Evolutionary conservation across 1,284 basidiomycete species (phyloP).

Genomic region (Ceratobasidium theobromae): DNA sequence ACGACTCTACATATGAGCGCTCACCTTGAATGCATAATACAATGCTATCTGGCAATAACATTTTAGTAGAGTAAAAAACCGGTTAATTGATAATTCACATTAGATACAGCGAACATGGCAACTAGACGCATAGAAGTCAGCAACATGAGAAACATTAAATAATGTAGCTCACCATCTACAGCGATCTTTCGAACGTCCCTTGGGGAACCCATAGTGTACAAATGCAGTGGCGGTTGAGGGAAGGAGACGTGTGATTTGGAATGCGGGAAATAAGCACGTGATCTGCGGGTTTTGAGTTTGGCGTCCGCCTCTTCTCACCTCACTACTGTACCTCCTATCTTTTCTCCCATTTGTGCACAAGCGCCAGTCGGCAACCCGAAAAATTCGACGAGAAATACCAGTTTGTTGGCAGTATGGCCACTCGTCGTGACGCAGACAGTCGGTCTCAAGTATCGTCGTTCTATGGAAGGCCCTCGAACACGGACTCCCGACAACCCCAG

Average conservation of each 20-base stretch:
- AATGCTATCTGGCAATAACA: slow-evolving; percentile 48
- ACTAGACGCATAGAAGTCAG: slow-evolving; percentile 45
- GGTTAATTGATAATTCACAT: slow-evolving; percentile 49
- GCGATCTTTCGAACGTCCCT: slow-evolving; percentile 46
- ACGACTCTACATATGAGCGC: not conserved
- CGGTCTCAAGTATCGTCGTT: slow-evolving; percentile 23
- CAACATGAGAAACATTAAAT: slow-evolving; percentile 17
- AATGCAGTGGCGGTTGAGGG: slow-evolving; percentile 21
- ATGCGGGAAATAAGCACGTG: slow-evolving; percentile 16
- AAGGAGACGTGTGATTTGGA: slow-evolving; percentile 21
- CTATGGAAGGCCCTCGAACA: slow-evolving; percentile 26
- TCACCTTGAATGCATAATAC: slow-evolving; percentile 50
- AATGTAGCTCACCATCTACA: slow-evolving; percentile 45
- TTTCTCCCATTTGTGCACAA: not conserved
- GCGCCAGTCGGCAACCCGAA: too few relatives aligned
- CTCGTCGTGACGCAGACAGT: slow-evolving; percentile 3
- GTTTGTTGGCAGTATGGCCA: slow-evolving; percentile 9
- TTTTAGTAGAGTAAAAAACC: not conserved
- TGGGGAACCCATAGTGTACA: not conserved
- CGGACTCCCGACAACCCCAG: slow-evolving; percentile 3
- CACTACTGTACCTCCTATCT: not conserved
- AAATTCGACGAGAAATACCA: too few relatives aligned
- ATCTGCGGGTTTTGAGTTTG: slow-evolving; percentile 8
- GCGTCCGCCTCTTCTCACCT: not conserved
- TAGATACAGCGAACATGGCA: slow-evolving; percentile 61